Conservation (phyloP, 129 eudicot genomes). For the Lactuca saligna region DNA sequence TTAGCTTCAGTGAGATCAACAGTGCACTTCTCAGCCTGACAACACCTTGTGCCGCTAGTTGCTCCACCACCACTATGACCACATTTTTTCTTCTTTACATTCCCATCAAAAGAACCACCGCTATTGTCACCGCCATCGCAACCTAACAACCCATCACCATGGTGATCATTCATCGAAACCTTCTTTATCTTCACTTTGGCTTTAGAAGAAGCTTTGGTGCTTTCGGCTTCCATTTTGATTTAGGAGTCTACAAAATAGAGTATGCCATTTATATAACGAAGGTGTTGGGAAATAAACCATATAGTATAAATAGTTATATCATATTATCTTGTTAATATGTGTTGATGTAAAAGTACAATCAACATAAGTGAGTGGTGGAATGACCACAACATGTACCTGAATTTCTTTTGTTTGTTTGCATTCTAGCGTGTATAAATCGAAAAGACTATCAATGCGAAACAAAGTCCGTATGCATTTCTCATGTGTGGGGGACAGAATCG, state of each 20-base stretch:
- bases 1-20: constrained; percentile 60
- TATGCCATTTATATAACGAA: constrained; percentile 16
- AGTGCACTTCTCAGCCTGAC: constrained; percentile 68
- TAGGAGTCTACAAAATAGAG: constrained; percentile 13
- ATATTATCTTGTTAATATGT: constrained; percentile 10
- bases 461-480: constrained; percentile 33
- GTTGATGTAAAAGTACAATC: not conserved
- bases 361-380: constrained; percentile 2
- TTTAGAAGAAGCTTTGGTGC: constrained; percentile 17
- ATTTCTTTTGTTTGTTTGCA: constrained; percentile 31
- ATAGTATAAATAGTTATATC: constrained; percentile 4
- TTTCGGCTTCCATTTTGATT: constrained; percentile 28
- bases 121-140: not conserved
- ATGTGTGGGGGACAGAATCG: constrained; percentile 35
- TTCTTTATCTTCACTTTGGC: constrained; percentile 22
- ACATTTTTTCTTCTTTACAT: constrained; percentile 28
- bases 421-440: constrained; percentile 28
- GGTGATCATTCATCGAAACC: constrained; percentile 16
- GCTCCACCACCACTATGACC: constrained; percentile 31
- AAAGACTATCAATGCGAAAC: constrained; percentile 29
- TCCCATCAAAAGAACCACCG: constrained; percentile 21
- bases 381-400: constrained; percentile 26
- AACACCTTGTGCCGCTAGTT: constrained; percentile 37
- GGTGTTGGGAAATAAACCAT: not conserved
- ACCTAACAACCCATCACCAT: constrained; percentile 4